These are phyloP conservation scores for Paramarasmius palmivorus DNA, from an alignment of 1,284 basidiomycete genomes.

Conservation along the genomic window DNA sequence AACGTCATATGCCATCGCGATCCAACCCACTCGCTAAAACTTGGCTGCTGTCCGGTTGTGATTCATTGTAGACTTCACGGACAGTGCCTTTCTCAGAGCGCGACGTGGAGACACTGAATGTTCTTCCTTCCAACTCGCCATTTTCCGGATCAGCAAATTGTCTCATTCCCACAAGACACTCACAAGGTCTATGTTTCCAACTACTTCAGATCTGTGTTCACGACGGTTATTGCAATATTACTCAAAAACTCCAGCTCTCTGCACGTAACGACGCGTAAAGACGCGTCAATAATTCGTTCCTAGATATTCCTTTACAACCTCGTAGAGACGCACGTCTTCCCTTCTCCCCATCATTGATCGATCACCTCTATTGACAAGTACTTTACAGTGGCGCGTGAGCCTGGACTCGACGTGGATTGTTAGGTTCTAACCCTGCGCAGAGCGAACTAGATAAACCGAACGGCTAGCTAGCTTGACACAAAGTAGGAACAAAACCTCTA, in stretches of 20 bases:
- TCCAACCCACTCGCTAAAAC: too few relatives aligned
- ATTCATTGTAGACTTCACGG: too few relatives aligned
- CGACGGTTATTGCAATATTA: background rate
- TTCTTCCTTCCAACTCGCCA: too few relatives aligned
- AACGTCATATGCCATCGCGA: too few relatives aligned
- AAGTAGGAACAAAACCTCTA: too few relatives aligned
- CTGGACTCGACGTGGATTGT: background rate
- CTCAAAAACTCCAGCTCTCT: background rate
- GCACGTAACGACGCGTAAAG: slow-evolving; percentile 16
- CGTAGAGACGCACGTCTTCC: background rate
- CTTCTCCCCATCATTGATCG: background rate
- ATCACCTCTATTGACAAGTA: background rate
- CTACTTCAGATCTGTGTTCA: background rate
- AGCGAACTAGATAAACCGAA: too few relatives aligned
- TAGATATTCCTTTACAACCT: background rate
- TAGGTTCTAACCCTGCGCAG: background rate
- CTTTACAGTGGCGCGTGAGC: background rate
- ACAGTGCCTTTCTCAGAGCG: too few relatives aligned
- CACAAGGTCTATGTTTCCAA: slow-evolving; percentile 5
- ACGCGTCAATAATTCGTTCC: slow-evolving; percentile 10
- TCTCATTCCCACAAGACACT: too few relatives aligned
- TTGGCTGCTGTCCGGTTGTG: too few relatives aligned
- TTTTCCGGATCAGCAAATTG: too few relatives aligned
- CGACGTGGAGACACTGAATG: too few relatives aligned
- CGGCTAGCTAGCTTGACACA: too few relatives aligned